Evolutionary conservation across 2,329 filamentous ascomycete genomes (phyloP), one percentile per base, ranked within the genome.

Genomic region (Albophoma yamanashiensis): DNA sequence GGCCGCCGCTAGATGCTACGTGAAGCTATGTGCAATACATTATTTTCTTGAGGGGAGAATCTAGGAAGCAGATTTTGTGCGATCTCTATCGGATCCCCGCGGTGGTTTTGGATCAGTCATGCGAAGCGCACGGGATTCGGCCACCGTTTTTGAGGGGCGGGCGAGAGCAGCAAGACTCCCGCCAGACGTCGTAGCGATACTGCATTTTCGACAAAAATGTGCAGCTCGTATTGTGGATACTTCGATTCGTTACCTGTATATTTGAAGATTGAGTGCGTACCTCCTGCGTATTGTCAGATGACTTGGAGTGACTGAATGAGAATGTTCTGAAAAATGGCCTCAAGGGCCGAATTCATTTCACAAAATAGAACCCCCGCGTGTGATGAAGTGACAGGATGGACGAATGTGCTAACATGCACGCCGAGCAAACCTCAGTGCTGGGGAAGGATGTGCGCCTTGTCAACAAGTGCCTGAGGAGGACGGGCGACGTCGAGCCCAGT

Each of bases 1-100:
- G 67, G 66, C 64, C 67, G 65, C 59, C 70, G 62, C 45, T 65
- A 67, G 59, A 20, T n/a, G 47, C 25, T 20, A 34, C 27, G 20
- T 9, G 17, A 52, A 11, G 27, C 27, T 34, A n/a, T 53, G 27
- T 34, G 34, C 15, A n/a, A 53, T 42, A 34, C 15, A 3, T 34
- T 53, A 34, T n/a, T 34, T 34, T 20, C 27, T 34, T 53, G 27
- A 20, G 50, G 20, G 11, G 11, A 17, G 8, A 2, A 53, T n/a
- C 27, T 53, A 6, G 27, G 27, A 34, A 4, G 17, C 73, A 68
- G 57, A 42, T 12, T 11, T 8, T 20, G 34, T 17, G 52, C 36
- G 42, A 40, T 52, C 4, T 4, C 34, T 7, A 5, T 34, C 3
- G 17, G 17, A n/a, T 53, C 1, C 17, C 3, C 27, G 12, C 8